A percentile compares a stretch with the other conserved stretches of the same genome.
Evolutionary conservation across 2,329 filamentous ascomycete genomes (phyloP).

Genomic region (Cytospora paraplurivora): DNA sequence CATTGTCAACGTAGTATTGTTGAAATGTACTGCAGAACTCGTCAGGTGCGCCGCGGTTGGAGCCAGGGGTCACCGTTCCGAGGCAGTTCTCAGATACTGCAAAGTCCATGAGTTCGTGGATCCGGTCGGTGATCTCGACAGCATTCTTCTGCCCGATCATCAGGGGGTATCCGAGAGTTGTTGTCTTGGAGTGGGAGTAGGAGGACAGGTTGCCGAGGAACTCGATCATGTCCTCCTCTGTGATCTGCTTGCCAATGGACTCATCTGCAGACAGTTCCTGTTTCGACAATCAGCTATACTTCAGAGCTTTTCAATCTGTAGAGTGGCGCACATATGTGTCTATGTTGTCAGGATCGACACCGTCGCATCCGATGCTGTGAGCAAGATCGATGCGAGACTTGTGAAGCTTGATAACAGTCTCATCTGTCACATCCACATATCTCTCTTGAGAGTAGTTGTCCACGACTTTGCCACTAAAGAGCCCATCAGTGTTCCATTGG

Average conservation of each 20-base stretch:
- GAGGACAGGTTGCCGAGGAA: slow-evolving; percentile 17
- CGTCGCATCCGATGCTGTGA: slow-evolving; percentile 24
- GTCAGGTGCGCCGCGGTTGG: slow-evolving; percentile 13
- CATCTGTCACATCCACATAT: slow-evolving; percentile 23
- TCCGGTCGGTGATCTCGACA: slow-evolving; percentile 2
- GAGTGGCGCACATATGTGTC: slow-evolving; percentile 21
- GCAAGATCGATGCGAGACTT: slow-evolving; percentile 24
- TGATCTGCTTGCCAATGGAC: slow-evolving; percentile 25
- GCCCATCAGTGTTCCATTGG: slow-evolving; percentile 9
- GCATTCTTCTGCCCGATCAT: slow-evolving; percentile 29
- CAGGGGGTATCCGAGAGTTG: slow-evolving; percentile 9
- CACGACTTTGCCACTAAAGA: slow-evolving; percentile 17
- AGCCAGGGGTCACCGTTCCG: slow-evolving; percentile 8
- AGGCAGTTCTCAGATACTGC: slow-evolving; percentile 24
- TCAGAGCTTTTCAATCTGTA: no score
- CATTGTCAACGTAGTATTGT: slow-evolving; percentile 20
- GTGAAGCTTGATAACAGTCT: slow-evolving; percentile 9
- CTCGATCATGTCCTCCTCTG: slow-evolving; percentile 23
- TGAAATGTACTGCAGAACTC: slow-evolving; percentile 22
- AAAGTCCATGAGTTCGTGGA: slow-evolving; percentile 25
- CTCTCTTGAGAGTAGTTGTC: slow-evolving; percentile 20
- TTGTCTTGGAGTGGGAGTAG: slow-evolving; percentile 24
- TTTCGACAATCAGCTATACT: background rate
- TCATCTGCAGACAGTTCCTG: slow-evolving; percentile 17
- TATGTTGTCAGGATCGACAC: slow-evolving; percentile 25